These are phyloP conservation scores for Ceraceosorus bombacis DNA, from an alignment of 1,284 basidiomycete species.

Conservation along the genomic window DNA sequence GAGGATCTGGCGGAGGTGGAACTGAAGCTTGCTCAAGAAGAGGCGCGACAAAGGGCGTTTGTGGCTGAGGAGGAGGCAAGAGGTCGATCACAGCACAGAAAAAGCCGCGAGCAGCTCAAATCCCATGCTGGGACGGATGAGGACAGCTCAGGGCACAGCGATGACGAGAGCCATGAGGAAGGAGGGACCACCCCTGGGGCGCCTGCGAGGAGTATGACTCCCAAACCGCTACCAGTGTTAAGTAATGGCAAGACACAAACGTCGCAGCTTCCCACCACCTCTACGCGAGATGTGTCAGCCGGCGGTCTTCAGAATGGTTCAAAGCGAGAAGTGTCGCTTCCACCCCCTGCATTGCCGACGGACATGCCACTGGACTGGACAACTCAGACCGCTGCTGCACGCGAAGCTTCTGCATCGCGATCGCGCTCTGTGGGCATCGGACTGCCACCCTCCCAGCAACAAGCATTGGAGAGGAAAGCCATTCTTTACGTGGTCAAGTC, in stretches of 20 bases:
- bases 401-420: background rate
- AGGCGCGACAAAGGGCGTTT: constrained; percentile 20
- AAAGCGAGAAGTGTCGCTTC: no score
- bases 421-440: no score
- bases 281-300: no score
- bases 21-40: constrained; percentile 10
- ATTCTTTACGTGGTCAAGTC: constrained; percentile 23
- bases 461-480: constrained; percentile 14
- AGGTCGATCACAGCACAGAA: no score
- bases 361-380: no score
- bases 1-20: constrained; percentile 35
- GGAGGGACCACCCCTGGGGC: no score
- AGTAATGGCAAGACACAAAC: constrained; percentile 8
- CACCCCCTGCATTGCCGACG: no score
- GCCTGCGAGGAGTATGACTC: background rate
- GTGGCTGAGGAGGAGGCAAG: constrained; percentile 15
- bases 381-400: constrained; percentile 1
- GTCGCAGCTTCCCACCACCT: background rate
- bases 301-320: no score
- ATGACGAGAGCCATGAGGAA: no score
- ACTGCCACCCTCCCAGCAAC: no score
- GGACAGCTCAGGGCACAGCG: background rate
- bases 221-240: background rate
- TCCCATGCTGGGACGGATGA: constrained; percentile 16
- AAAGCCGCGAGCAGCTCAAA: background rate